Evolutionary conservation across 129 eudicot species (phyloP), one percentile per base, ranked within the genome.

Genomic region (Saussurea involucrata): DNA sequence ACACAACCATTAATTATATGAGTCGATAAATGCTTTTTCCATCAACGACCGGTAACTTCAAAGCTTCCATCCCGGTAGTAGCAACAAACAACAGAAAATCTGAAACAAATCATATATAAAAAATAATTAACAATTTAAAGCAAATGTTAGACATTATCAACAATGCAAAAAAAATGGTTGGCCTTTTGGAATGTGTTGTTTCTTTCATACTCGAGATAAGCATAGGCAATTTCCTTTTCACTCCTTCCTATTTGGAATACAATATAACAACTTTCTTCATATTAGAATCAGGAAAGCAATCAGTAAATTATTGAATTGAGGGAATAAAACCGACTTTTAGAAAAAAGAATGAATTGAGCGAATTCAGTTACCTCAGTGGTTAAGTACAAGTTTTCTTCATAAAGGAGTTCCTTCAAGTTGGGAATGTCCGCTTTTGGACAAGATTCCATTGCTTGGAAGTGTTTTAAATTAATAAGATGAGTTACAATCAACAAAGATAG

Each of bases 311-410:
- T 58, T 29, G 18, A 31, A 31, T 4, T 31, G 34, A 31, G 34
- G 34, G n/a, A n/a, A n/a, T n/a, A n/a, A n/a, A n/a, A n/a, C n/a
- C n/a, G n/a, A n/a, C n/a, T n/a, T n/a, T n/a, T n/a, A n/a, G n/a
- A n/a, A n/a, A 32, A 34, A 24, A 75, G 68, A 46, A 28, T 22
- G 15, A n/a, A 55, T 57, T 73, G 61, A 66, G 46, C 18, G n/a
- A n/a, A n/a, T n/a, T n/a, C n/a, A n/a, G n/a, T n/a, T n/a, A 95
- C 99, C 92, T 95, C 97, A 11, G 97, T 92, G 69, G 79, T 86
- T 92, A 95, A 79, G 87, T 90, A 90, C 15, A 92, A 86, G 80
- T 92, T 95, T 83, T 95, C 97, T 88, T 92, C 99, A 33, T 57
- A 46, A 66, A 95, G 95, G 66, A 85, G 75, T 77, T 92, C 90